A percentile compares a stretch with the other conserved stretches of the same genome.
These are phyloP conservation scores for Geranomyces michiganensis DNA, from an alignment of 192 early-diverging fungal genomes.

Conservation along the genomic window DNA sequence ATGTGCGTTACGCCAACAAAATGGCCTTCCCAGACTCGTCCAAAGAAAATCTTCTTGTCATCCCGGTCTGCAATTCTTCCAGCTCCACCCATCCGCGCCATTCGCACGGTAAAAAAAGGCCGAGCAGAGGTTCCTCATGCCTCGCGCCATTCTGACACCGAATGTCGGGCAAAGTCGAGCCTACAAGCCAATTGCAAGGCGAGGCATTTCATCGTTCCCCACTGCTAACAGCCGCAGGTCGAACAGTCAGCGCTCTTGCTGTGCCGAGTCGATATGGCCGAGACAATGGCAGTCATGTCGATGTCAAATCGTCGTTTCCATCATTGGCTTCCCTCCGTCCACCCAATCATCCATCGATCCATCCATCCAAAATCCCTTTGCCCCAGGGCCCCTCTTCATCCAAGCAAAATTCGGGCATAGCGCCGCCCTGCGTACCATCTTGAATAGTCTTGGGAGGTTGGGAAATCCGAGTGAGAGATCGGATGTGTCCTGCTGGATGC, in stretches of 20 bases:
- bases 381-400: neutral
- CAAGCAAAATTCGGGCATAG: neutral
- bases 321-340: neutral
- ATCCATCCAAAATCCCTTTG: conserved; percentile 11
- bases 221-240: neutral
- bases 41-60: neutral
- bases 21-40: too few species aligned
- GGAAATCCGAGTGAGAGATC: conserved; percentile 2
- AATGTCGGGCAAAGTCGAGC: neutral
- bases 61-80: neutral
- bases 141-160: neutral
- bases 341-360: conserved; percentile 29
- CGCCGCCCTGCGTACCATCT: conserved; percentile 9
- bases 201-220: neutral
- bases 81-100: neutral
- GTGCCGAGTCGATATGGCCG: neutral
- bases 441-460: neutral
- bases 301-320: neutral
- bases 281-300: neutral
- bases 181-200: neutral
- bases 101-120: neutral
- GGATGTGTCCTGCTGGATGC: too few species aligned
- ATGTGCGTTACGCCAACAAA: too few species aligned
- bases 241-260: neutral
- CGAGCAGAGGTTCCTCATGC: neutral